Evolutionary conservation across 345 rosid genomes (phyloP), one percentile per base, ranked within the genome.

Genomic region (Eutrema yunnanense): DNA sequence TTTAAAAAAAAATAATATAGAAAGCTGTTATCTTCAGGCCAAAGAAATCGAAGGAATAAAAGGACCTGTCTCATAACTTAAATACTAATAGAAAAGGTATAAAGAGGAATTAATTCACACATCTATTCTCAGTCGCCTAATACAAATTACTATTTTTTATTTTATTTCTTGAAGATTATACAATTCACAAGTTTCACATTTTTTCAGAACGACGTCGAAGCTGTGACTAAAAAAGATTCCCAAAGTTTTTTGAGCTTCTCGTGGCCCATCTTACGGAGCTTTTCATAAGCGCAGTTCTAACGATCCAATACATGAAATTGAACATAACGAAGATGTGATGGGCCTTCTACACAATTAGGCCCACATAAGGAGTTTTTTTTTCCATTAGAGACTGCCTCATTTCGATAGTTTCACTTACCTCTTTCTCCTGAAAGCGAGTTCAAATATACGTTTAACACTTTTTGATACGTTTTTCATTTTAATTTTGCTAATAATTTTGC

Each of bases 391-490:
- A 29, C 54, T 66, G 19, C 78, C 77, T 61, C 75, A 79, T 51
- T 86, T 87, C 47, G 94, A 88, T 75, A 86, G 89, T 72, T 86
- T 84, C 67, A 83, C 94, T n/a, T 85, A 81, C 73, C 61, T 79
- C 16, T 86, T 80, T 78, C 90, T 89, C 30, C 27, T 83, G 3
- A 86, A 83, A 69, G 50, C 88, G 49, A 60, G 82, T 59, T 19
- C 16, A 16, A 16, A 16, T 16, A 16, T 16, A 16, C 0, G 16
- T 16, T 16, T 19, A 19, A 19, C 1, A 19, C 22, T 19, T 1
- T 19, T 19, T 19, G 22, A 19, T 19, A 0, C 26, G 26, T 22
- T 22, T 22, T 22, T 22, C 26, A 22, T 22, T 22, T 22, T 22
- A 22, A 22, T 22, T 22, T 22, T 16, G 16, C 16, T 16, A 16